These are phyloP conservation scores for Fusarium cyanostomum DNA, from an alignment of 2,329 filamentous ascomycete species.

Conservation along the genomic window DNA sequence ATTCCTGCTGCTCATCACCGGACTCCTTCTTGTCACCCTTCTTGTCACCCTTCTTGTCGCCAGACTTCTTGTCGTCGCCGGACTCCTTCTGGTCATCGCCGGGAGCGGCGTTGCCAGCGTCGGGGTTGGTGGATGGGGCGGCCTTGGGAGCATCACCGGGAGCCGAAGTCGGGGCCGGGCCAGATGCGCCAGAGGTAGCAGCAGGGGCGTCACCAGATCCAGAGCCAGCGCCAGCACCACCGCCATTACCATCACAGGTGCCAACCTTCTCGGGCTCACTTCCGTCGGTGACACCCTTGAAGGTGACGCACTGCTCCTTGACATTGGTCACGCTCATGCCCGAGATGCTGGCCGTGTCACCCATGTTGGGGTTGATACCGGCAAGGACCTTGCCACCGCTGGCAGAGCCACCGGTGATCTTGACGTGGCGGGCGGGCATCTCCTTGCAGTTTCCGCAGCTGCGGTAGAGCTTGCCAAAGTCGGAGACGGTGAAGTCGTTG, in stretches of 20 bases:
- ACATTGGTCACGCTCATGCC: constrained; percentile 35
- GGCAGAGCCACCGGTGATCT: constrained; percentile 39
- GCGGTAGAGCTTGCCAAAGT: constrained; percentile 42
- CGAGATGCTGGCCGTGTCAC: constrained; percentile 30
- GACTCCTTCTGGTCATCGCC: not conserved
- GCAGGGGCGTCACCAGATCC: constrained; percentile 9
- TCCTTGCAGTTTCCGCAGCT: constrained; percentile 41
- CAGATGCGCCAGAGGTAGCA: constrained; percentile 5
- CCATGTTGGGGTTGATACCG: constrained; percentile 42
- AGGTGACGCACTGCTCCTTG: constrained; percentile 33
- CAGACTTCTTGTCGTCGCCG: constrained; percentile 10
- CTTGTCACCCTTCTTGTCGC: not conserved
- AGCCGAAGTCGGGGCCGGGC: not conserved
- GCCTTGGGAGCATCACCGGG: not conserved
- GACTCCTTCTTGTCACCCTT: constrained; percentile 1
- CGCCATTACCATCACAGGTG: constrained; percentile 20
- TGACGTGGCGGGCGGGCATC: constrained; percentile 40
- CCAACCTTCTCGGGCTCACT: constrained; percentile 41
- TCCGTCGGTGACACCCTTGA: constrained; percentile 38
- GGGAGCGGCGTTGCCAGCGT: not conserved
- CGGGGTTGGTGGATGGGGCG: not conserved
- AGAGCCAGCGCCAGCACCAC: constrained; percentile 6
- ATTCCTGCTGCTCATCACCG: constrained; percentile 6
- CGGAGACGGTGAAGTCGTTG: constrained; percentile 36
- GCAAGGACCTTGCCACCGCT: constrained; percentile 39